A percentile compares a stretch with the other conserved stretches of the same genome.
These are phyloP conservation scores for Spinacia oleracea DNA, from an alignment of 179 eudicot species.

Conservation along the genomic window DNA sequence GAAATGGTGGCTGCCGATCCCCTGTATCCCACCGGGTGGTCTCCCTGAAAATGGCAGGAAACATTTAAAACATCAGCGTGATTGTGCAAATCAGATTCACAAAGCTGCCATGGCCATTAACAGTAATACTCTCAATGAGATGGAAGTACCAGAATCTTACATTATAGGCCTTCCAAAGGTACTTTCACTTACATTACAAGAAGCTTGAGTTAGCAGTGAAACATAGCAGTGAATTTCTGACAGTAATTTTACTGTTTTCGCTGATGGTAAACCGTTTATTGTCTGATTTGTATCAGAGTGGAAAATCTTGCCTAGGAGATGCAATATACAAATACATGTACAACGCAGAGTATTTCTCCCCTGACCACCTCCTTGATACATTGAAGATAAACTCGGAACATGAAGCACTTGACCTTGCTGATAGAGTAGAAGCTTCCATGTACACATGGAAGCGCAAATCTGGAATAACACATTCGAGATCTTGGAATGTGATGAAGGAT, in stretches of 20 bases:
- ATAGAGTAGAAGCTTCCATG: constrained; percentile 80
- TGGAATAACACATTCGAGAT: constrained; percentile 49
- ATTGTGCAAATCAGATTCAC: constrained; percentile 73
- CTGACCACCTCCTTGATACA: constrained; percentile 67
- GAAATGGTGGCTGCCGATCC: constrained; percentile 97
- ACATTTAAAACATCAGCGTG: constrained; percentile 66
- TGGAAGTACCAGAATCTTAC: constrained; percentile 87
- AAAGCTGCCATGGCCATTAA: constrained; percentile 97
- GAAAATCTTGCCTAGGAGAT: constrained; percentile 71
- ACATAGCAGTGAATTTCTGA: neutral
- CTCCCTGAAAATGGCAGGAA: constrained; percentile 69
- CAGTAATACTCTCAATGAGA: constrained; percentile 64
- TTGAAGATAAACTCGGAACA: constrained; percentile 74
- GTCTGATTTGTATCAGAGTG: constrained; percentile 48
- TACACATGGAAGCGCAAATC: constrained; percentile 84
- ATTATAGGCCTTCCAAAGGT: constrained; percentile 87
- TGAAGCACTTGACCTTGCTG: constrained; percentile 94
- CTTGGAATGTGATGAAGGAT: constrained; percentile 82
- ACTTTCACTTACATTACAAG: neutral
- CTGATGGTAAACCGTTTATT: neutral
- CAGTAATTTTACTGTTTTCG: neutral
- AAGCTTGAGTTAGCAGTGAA: too few species aligned
- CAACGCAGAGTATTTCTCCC: constrained; percentile 61
- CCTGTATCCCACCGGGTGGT: constrained; percentile 72
- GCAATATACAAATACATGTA: constrained; percentile 62